Evolutionary conservation across 2,329 filamentous ascomycete species (phyloP).

Genomic region (Myriosclerotinia scirpicola): DNA sequence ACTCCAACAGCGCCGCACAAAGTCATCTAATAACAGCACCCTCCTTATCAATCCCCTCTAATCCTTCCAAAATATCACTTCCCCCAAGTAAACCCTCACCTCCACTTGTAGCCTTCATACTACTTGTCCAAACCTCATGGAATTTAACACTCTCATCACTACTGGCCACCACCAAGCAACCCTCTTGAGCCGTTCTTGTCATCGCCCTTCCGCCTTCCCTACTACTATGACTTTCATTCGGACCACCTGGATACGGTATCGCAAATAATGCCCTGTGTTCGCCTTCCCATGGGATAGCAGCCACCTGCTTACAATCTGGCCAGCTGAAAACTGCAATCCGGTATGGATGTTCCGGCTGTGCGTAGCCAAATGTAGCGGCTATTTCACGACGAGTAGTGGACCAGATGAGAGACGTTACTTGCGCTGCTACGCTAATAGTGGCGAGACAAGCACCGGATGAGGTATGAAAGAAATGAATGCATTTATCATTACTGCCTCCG

Average conservation of each 20-base stretch:
- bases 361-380: constrained; percentile 89
- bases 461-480: constrained; percentile 94
- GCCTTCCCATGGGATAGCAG: constrained; percentile 79
- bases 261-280: constrained; percentile 81
- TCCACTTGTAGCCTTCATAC: constrained; percentile 53
- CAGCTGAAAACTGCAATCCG: constrained; percentile 92
- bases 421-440: constrained; percentile 87
- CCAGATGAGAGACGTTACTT: constrained; percentile 93
- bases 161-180: constrained; percentile 86
- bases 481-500: constrained; percentile 89
- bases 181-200: constrained; percentile 62
- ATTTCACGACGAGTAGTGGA: constrained; percentile 83
- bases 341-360: constrained; percentile 83
- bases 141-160: constrained; percentile 94
- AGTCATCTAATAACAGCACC: constrained; percentile 66
- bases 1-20: background rate
- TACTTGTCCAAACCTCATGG: constrained; percentile 85
- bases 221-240: constrained; percentile 41
- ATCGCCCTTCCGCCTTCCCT: constrained; percentile 54
- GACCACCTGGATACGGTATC: constrained; percentile 75
- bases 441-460: constrained; percentile 79
- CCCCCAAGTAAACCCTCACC: constrained; percentile 69
- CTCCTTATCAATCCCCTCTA: constrained; percentile 77
- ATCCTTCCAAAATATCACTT: constrained; percentile 79
- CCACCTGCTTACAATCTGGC: constrained; percentile 85